Evolutionary conservation across 371 early-diverging fungal genomes (phyloP).

Genomic region (Basidiobolus heterosporus): DNA sequence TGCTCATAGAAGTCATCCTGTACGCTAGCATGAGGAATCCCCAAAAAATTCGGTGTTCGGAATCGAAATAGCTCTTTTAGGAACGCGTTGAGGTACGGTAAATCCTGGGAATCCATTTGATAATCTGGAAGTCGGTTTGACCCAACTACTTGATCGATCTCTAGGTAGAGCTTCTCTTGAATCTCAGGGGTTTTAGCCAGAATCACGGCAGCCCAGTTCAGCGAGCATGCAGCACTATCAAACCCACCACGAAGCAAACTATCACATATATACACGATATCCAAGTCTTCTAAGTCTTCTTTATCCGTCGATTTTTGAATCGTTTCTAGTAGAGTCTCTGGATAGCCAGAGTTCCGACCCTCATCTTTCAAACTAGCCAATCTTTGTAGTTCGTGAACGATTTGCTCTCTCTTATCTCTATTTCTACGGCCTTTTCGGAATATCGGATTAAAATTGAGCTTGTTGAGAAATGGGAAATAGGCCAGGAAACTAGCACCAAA

Average conservation of each 20-base stretch:
- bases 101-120: neutral
- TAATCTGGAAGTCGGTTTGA: neutral
- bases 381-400: neutral
- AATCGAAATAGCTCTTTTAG: neutral
- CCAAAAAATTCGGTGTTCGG: neutral
- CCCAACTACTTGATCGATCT: neutral
- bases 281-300: neutral
- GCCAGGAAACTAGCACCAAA: too few species aligned
- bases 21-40: slow-evolving; percentile 1
- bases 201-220: neutral
- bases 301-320: neutral
- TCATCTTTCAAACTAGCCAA: neutral
- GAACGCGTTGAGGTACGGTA: slow-evolving; percentile 1
- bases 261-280: neutral
- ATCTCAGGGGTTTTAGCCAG: neutral
- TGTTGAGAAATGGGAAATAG: neutral
- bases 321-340: neutral
- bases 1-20: slow-evolving; percentile 4
- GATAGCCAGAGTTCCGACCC: neutral
- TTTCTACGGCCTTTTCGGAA: neutral
- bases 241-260: neutral
- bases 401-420: neutral
- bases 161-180: neutral
- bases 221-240: neutral
- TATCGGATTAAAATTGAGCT: neutral